Base-by-base conservation (phyloP, 768 basidiomycete genomes). In the Pleurotus sapidus region DNA sequence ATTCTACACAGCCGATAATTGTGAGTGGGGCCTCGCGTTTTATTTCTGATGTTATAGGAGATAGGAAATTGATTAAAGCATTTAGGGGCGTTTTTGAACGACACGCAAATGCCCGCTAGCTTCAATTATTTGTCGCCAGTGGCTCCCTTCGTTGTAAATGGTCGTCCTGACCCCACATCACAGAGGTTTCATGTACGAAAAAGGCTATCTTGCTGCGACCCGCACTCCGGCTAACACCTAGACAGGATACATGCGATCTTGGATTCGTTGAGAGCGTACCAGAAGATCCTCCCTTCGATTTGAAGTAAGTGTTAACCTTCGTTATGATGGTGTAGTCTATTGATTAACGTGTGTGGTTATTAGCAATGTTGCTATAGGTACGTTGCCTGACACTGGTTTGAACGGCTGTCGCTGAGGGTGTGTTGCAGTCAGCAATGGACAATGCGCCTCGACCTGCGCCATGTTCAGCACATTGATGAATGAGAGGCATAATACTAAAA, bases 391-490 rank as follows among this genome's bases (percentile, higher is more conserved):
- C 18, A 37, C 37, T 34, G 30, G 27, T 9, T 9, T 6, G 14
- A 49, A n/a, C 11, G 34, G 38, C 6, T 30, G 43, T n/a, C 53
- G 37, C 38, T 55, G 40, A 24, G 5, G 1, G 17, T 39, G 20
- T 14, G 27, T 48, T 45, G n/a, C 45, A 77, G 77, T 78, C 42
- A 72, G 61, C 62, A 78, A 78, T 47, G 75, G 72, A 9, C 71
- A 74, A 37, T 87, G 84, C 59, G 84, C 84, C 5, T 84, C 82
- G 4, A 86, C 85, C 1, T 86, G 85, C 58, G 81, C 84, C 0
- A 78, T 84, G 77, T 86, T 86, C 65, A 80, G 76, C 56, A 84
- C 83, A 2, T 64, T 84, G 53, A 84, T 87, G 84, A 72, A 76
- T 50, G 85, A 87, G 64, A 68, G 74, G 11, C 80, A 84, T 61